Base-by-base conservation (phyloP, 2,329 filamentous ascomycete genomes). In the Colletotrichum tofieldiae region DNA sequence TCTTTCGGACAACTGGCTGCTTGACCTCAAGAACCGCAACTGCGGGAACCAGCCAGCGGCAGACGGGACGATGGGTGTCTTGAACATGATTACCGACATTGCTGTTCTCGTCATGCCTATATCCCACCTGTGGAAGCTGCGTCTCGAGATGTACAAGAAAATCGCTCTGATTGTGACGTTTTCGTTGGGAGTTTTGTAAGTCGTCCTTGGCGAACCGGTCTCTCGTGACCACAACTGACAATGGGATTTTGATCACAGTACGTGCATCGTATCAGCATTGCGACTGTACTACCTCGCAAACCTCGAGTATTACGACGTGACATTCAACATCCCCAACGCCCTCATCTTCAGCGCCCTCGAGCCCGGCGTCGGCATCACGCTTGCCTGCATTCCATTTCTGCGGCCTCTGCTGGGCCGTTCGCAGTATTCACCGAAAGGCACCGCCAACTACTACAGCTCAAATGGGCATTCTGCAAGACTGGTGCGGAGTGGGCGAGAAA, bases 301-400 rank as follows among this genome's bases (percentile, higher is more conserved):
- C 9, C 77, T 81, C 37, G 77, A 79, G 18, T 76, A 75, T 7
- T 79, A 81, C 2, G 78, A 79, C 58, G 76, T 84, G 52, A 82
- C 82, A 20, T 80, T 76, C 59, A 78, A 78, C 9, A 77, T 81
- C 47, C 78, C 79, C 26, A 75, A 74, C 11, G 80, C 82, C 4
- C 79, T 79, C 54, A 76, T 84, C 64, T 83, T 82, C 74, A 79
- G 78, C 20, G 79, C 78, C 12, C 72, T 83, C 23, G 83, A 85
- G 74, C 82, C 82, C 23, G 81, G 76, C 58, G 76, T 85, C 37
- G 82, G 79, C 45, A 78, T 85, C 14, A 79, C 79, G 9, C 74
- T 82, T 16, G 80, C 81, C n/a, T 85, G 82, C 65, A 76, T 85
- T 26, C 83, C 84, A 0, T 78, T 84, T 20, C 77, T 85, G 41